Percentiles rank a stretch among this genome's conserved stretches.
Conservation (phyloP, 2,329 filamentous ascomycete species). For the Zasmidium cellare region DNA sequence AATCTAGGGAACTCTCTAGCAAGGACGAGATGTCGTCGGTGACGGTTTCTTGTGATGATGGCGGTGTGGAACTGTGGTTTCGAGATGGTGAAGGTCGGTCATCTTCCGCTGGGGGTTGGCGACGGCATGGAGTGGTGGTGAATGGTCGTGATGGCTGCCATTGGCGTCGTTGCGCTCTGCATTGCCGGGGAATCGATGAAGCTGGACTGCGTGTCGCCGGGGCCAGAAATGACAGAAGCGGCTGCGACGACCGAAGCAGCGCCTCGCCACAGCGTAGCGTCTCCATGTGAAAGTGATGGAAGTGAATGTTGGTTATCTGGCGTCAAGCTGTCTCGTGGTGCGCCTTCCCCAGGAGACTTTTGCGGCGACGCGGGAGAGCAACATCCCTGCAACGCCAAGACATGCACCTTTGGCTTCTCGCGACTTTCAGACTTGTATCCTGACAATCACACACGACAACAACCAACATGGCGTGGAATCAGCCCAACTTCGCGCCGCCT, state of each 20-base stretch:
- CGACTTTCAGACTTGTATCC: not conserved
- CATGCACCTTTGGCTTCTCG: not conserved
- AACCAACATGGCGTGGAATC: slow-evolving; percentile 27
- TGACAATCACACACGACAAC: not conserved
- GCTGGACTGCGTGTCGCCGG: slow-evolving; percentile 15
- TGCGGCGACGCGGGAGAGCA: no score
- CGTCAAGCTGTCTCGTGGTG: no score
- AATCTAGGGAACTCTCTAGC: slow-evolving; percentile 32
- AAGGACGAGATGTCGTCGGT: slow-evolving; percentile 25
- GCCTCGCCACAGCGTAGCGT: slow-evolving; percentile 29
- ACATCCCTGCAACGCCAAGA: not conserved
- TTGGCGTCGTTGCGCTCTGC: slow-evolving; percentile 12
- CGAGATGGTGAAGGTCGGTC: not conserved
- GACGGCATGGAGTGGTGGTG: slow-evolving; percentile 18
- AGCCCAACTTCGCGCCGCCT: slow-evolving; percentile 71
- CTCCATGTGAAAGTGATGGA: slow-evolving; percentile 29
- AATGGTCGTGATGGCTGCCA: slow-evolving; percentile 21
- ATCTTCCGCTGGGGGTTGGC: slow-evolving; percentile 8
- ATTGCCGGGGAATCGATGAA: slow-evolving; percentile 13
- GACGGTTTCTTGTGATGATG: slow-evolving; percentile 19
- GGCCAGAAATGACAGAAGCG: slow-evolving; percentile 24
- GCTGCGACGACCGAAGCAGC: slow-evolving; percentile 31
- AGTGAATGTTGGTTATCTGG: no score
- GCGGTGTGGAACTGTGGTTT: slow-evolving; percentile 10
- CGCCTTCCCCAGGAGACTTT: no score